These are phyloP conservation scores for Haplographium delicatum DNA, from an alignment of 495 filamentous ascomycete species.

Conservation along the genomic window DNA sequence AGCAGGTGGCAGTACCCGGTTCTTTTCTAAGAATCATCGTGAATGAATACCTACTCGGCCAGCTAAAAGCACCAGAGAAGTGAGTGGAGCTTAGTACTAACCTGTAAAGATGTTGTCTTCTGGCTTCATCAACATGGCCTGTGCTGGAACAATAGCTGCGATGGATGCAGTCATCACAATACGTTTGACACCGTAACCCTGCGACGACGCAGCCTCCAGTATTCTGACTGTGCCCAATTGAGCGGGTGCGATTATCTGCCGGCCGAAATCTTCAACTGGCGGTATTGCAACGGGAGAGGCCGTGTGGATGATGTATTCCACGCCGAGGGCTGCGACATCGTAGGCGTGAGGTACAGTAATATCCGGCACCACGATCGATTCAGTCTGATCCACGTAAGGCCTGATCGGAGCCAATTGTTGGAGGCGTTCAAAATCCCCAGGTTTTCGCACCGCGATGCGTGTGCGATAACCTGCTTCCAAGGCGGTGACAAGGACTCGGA, in stretches of 20 bases:
- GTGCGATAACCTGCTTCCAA: slow-evolving; percentile 33
- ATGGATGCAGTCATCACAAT: slow-evolving; percentile 38
- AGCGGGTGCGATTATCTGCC: slow-evolving; percentile 30
- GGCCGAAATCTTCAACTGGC: slow-evolving; percentile 9
- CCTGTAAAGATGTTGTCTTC: too few species aligned
- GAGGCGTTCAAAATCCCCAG: slow-evolving; percentile 17
- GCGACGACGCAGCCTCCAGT: slow-evolving; percentile 33
- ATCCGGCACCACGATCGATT: slow-evolving; percentile 40
- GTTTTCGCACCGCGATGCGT: slow-evolving; percentile 37
- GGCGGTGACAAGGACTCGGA: slow-evolving; percentile 29
- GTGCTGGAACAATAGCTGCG: slow-evolving; percentile 24
- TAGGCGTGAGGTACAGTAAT: slow-evolving; percentile 36
- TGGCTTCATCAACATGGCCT: too few species aligned
- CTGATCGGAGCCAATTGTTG: slow-evolving; percentile 27
- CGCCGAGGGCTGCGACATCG: slow-evolving; percentile 32
- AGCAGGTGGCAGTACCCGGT: too few species aligned
- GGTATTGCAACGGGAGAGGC: slow-evolving; percentile 29
- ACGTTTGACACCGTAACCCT: slow-evolving; percentile 27
- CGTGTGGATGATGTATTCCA: slow-evolving; percentile 29
- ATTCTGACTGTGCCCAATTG: slow-evolving; percentile 31
- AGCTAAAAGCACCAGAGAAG: too few species aligned
- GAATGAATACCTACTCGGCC: too few species aligned
- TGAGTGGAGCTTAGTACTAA: too few species aligned
- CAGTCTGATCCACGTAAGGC: neutral
- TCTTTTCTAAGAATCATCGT: too few species aligned